These are phyloP conservation scores for Camelina neglecta DNA, from an alignment of 345 rosid species.

Conservation along the genomic window DNA sequence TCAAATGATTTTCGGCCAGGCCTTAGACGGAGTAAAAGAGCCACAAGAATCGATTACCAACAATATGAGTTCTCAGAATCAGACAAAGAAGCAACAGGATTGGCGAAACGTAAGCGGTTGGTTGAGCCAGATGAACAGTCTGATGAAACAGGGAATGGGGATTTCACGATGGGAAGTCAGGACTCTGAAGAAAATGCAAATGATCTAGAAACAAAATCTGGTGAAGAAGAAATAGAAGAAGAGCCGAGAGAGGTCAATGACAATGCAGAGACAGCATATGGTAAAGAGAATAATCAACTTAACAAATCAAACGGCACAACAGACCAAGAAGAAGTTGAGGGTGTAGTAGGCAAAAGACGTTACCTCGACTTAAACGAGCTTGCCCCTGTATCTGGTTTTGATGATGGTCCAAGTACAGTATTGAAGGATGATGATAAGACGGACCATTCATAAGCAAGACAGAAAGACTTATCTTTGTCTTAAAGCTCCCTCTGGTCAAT, in stretches of 20 bases:
- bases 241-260: constrained; percentile 34
- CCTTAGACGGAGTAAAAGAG: constrained; percentile 93
- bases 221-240: constrained; percentile 48
- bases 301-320: constrained; percentile 59
- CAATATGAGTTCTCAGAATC: constrained; percentile 89
- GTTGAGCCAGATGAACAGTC: constrained; percentile 59
- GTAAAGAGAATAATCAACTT: constrained; percentile 53
- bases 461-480: constrained; percentile 12
- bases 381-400: constrained; percentile 95
- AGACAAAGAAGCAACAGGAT: constrained; percentile 67
- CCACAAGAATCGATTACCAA: constrained; percentile 75
- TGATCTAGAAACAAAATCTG: constrained; percentile 58
- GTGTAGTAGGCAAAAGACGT: constrained; percentile 63
- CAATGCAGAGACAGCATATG: constrained; percentile 41
- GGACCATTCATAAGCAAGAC: constrained; percentile 56
- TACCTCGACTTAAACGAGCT: constrained; percentile 97
- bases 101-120: constrained; percentile 58
- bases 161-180: constrained; percentile 70
- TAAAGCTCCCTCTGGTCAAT: constrained; percentile 29
- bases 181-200: constrained; percentile 66
- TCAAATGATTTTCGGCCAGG: constrained; percentile 80
- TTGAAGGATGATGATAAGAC: constrained; percentile 67
- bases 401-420: constrained; percentile 73
- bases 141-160: constrained; percentile 67
- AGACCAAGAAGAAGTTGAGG: constrained; percentile 67